Evolutionary conservation across 345 rosid species (phyloP).

Genomic region (Hibiscus mutabilis): DNA sequence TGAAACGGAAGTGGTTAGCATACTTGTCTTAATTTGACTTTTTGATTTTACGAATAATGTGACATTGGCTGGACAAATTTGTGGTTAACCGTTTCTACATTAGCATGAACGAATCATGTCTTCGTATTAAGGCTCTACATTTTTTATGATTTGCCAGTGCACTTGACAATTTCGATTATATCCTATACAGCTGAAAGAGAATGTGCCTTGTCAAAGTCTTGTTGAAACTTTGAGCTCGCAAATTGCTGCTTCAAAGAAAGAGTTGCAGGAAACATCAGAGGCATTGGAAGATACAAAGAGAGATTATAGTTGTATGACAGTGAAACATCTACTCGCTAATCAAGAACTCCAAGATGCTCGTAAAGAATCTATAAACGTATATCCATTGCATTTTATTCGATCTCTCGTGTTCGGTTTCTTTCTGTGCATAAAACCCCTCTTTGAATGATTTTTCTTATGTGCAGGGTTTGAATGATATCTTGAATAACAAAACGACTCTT

Average conservation of each 20-base stretch:
- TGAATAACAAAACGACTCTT: conserved; percentile 13
- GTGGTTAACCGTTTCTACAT: neutral
- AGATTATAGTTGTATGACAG: neutral
- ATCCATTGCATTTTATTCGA: neutral
- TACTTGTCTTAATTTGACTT: no score
- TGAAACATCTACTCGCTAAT: conserved; percentile 15
- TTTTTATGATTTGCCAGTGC: neutral
- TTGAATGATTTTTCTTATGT: neutral
- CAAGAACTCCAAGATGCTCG: conserved; percentile 30
- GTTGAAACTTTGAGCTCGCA: conserved; percentile 5
- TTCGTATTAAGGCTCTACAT: neutral
- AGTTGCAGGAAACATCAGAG: conserved; percentile 21
- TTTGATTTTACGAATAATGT: neutral
- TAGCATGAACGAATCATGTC: neutral
- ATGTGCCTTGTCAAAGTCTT: neutral
- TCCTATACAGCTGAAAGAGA: conserved; percentile 21
- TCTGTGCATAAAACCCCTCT: neutral
- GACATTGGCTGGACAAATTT: neutral
- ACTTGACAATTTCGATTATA: neutral
- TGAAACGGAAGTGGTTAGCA: conserved; percentile 5
- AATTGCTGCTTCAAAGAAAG: conserved; percentile 7
- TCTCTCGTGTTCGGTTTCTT: neutral
- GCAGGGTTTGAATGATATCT: conserved; percentile 21
- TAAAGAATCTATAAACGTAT: conserved; percentile 24
- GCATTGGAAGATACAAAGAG: conserved; percentile 14